Percentiles rank a stretch among this genome's conserved stretches.
Conservation (phyloP, 768 basidiomycete species). For the Lactifluus hygrophoroides region DNA sequence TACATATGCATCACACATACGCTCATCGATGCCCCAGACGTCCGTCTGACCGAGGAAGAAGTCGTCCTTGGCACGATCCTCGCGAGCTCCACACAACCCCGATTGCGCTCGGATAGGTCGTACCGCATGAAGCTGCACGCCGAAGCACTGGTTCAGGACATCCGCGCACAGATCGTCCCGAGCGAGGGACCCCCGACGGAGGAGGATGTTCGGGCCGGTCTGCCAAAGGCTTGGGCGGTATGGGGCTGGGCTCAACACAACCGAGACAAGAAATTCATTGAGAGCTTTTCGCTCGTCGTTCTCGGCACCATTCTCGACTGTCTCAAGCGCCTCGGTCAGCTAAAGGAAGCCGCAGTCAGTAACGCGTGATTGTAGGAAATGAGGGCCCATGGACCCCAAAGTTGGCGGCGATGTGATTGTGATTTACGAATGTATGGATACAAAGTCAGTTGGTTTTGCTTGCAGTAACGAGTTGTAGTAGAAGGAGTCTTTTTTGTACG, state of each 20-base stretch:
- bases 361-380: background rate
- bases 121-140: background rate
- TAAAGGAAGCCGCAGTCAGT: background rate
- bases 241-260: slow-evolving; percentile 26
- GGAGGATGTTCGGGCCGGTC: background rate
- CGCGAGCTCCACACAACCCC: background rate
- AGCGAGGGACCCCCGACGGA: background rate
- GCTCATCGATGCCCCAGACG: background rate
- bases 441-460: background rate
- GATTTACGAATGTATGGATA: background rate
- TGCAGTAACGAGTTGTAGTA: background rate
- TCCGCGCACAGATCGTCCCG: background rate
- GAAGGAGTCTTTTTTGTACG: background rate
- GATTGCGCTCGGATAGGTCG: background rate
- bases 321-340: background rate
- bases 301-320: background rate
- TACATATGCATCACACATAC: background rate
- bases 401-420: background rate
- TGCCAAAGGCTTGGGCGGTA: background rate
- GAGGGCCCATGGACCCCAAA: background rate
- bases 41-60: background rate
- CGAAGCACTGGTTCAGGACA: background rate
- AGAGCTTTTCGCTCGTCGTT: slow-evolving; percentile 1
- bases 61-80: background rate
- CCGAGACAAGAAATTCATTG: slow-evolving; percentile 7